A percentile compares a stretch with the other conserved stretches of the same genome.
These are phyloP conservation scores for Phlebopus sp. DNA, from an alignment of 1,284 basidiomycete species.

Conservation along the genomic window DNA sequence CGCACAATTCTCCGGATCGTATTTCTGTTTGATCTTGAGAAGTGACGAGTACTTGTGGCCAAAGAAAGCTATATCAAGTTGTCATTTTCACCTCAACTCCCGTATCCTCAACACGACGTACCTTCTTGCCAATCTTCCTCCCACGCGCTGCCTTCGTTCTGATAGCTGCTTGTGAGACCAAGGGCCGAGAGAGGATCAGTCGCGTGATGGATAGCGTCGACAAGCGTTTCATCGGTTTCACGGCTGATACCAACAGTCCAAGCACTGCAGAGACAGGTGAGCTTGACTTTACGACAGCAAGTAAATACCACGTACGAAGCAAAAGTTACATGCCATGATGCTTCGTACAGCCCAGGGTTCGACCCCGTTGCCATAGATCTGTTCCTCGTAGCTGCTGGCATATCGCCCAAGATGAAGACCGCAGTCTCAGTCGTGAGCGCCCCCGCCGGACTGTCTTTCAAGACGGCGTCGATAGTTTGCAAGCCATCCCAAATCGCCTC, in stretches of 20 bases:
- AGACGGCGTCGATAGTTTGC: neutral
- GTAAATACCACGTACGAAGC: neutral
- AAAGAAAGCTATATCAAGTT: conserved; percentile 4
- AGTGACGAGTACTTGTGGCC: conserved; percentile 4
- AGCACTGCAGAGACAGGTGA: neutral
- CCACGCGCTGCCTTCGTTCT: conserved; percentile 7
- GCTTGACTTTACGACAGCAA: neutral
- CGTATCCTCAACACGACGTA: neutral
- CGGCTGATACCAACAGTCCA: conserved; percentile 2
- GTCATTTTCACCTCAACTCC: neutral
- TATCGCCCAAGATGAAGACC: conserved; percentile 6
- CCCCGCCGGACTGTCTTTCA: conserved; percentile 1
- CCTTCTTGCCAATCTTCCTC: conserved; percentile 10
- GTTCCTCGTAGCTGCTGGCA: neutral
- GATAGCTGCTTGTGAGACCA: conserved; percentile 7
- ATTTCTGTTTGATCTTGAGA: conserved; percentile 7
- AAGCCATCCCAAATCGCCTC: conserved; percentile 8
- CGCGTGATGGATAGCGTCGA: conserved; percentile 1
- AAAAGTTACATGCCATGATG: conserved; percentile 2
- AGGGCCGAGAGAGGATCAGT: conserved; percentile 5
- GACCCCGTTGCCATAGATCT: conserved; percentile 4
- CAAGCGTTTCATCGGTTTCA: neutral
- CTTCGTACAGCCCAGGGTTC: conserved; percentile 9
- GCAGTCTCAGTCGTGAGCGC: neutral
- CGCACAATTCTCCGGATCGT: conserved; percentile 9